phyloP scores from a whole-genome alignment of 1,284 basidiomycete species.

The Lentinula novae-zelandiae region DNA sequence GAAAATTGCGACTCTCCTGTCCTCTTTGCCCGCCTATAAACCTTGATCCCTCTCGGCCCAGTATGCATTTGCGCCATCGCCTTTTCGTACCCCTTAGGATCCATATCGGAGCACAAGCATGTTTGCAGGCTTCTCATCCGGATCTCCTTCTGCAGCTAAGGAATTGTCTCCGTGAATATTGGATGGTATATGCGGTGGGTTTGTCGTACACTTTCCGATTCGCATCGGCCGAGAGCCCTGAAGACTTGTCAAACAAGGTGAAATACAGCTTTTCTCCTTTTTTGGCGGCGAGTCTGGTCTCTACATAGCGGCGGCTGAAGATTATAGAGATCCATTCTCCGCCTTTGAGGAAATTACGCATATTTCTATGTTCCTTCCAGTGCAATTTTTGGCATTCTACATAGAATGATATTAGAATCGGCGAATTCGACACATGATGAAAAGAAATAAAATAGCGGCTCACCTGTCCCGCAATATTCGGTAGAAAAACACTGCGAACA shows the following conservation, averaged over 20 bases:
- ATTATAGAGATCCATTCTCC: conserved; percentile 34
- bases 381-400: conserved; percentile 31
- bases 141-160: conserved; percentile 35
- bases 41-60: conserved; percentile 20
- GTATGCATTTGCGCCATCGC: conserved; percentile 20
- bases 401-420: too few relatives aligned
- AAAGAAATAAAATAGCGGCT: background rate
- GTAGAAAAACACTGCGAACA: conserved; percentile 34
- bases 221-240: background rate
- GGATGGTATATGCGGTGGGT: conserved; percentile 16
- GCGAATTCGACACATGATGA: too few relatives aligned
- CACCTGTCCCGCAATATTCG: conserved; percentile 35
- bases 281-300: background rate
- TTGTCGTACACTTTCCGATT: background rate
- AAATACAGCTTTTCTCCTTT: background rate
- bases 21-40: conserved; percentile 29
- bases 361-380: conserved; percentile 36
- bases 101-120: conserved; percentile 21
- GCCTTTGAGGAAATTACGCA: conserved; percentile 35
- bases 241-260: background rate
- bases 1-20: conserved; percentile 19
- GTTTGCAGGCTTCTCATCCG: conserved; percentile 33
- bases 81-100: conserved; percentile 20
- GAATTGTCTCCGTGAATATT: conserved; percentile 33
- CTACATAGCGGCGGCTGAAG: too few relatives aligned